Evolutionary conservation across 2,329 filamentous ascomycete genomes (phyloP).

Genomic region (Colletotrichum gigasporum): DNA sequence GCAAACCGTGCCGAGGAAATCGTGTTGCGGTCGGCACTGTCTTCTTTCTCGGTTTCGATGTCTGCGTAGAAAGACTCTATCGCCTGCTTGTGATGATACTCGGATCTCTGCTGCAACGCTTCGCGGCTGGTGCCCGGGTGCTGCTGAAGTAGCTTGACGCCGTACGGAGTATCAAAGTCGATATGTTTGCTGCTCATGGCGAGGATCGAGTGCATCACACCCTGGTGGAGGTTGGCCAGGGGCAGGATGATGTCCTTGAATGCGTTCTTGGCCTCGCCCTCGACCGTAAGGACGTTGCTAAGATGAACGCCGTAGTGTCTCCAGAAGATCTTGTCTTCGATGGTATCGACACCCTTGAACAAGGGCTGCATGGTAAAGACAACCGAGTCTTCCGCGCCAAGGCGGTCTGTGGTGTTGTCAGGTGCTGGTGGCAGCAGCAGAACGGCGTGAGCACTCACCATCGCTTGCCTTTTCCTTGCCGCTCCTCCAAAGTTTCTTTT

Average conservation of each 20-base stretch:
- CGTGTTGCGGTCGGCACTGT: conserved; percentile 54
- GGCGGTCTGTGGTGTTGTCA: conserved; percentile 12
- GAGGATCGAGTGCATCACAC: conserved; percentile 90
- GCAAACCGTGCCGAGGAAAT: conserved; percentile 66
- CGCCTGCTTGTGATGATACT: conserved; percentile 65
- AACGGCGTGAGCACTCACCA: conserved; percentile 51
- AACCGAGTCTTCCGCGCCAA: conserved; percentile 15
- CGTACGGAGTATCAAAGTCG: conserved; percentile 67
- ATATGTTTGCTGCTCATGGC: conserved; percentile 84
- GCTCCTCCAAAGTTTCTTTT: conserved; percentile 87
- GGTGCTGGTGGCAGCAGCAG: neutral
- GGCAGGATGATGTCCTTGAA: conserved; percentile 87
- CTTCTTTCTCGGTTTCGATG: conserved; percentile 53
- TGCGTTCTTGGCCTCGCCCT: conserved; percentile 82
- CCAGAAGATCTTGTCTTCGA: conserved; percentile 82
- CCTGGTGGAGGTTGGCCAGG: conserved; percentile 81
- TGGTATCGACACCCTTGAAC: conserved; percentile 83
- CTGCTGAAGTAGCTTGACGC: conserved; percentile 59
- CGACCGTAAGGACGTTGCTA: conserved; percentile 83
- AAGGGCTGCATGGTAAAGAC: conserved; percentile 70
- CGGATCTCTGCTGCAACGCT: conserved; percentile 59
- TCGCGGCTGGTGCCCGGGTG: conserved; percentile 57
- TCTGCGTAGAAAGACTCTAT: conserved; percentile 61
- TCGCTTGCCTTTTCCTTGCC: conserved; percentile 81
- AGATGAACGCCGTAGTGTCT: conserved; percentile 84